phyloP scores from a whole-genome alignment of 805 yeast genomes.

The Cyberlindnera subsufficiens region DNA sequence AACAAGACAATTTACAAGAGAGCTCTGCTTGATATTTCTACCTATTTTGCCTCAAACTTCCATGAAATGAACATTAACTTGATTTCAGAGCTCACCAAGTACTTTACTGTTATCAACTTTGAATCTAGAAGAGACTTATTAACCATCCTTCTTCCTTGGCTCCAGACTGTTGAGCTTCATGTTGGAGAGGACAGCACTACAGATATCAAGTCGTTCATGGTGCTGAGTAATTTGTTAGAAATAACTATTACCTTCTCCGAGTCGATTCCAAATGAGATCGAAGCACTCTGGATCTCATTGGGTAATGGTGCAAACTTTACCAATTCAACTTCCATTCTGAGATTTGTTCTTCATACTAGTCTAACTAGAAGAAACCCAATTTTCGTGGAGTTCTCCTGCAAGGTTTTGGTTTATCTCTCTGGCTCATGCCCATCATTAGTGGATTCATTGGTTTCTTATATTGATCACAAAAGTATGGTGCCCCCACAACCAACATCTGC shows the following conservation, averaged over 20 bases:
- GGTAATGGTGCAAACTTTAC: conserved; percentile 63
- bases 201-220: conserved; percentile 52
- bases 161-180: conserved; percentile 71
- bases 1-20: conserved; percentile 83
- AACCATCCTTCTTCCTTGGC: conserved; percentile 85
- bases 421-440: conserved; percentile 45
- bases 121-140: conserved; percentile 71
- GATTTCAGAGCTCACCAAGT: conserved; percentile 67
- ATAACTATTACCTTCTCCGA: conserved; percentile 76
- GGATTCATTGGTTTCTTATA: conserved; percentile 59
- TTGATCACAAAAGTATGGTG: conserved; percentile 87
- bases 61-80: conserved; percentile 56
- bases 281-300: conserved; percentile 93
- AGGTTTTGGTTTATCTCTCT: conserved; percentile 74
- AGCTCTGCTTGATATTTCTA: conserved; percentile 74
- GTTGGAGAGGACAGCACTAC: conserved; percentile 32
- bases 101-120: conserved; percentile 53
- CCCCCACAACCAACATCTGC: conserved; percentile 46
- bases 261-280: conserved; percentile 77
- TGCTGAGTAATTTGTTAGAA: conserved; percentile 73
- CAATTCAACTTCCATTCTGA: conserved; percentile 70
- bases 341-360: conserved; percentile 63
- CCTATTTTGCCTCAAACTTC: conserved; percentile 57
- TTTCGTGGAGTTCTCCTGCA: conserved; percentile 75
- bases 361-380: conserved; percentile 62